Conservation (phyloP, 306 rosid genomes). For the Gleditsia sinensis region DNA sequence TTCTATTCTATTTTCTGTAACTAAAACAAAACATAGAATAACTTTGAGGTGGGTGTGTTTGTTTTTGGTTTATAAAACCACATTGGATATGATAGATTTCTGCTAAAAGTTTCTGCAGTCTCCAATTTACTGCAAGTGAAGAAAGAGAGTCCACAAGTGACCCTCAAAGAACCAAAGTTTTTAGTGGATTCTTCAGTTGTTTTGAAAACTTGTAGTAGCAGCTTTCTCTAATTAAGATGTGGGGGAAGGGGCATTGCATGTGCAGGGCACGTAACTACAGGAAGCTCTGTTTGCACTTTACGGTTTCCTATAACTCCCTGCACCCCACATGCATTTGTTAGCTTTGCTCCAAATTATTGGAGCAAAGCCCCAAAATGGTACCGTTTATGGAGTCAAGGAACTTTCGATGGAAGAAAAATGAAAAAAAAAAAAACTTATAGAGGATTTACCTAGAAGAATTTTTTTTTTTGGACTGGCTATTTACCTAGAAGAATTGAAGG, state of each 20-base stretch:
- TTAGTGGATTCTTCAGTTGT: not conserved
- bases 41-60: too few species aligned
- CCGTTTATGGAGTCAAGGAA: not conserved
- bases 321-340: not conserved
- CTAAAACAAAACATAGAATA: too few species aligned
- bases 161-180: not conserved
- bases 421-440: not conserved
- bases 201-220: not conserved
- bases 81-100: too few species aligned
- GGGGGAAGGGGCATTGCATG: not conserved
- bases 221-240: not conserved
- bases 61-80: too few species aligned
- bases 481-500: too few species aligned
- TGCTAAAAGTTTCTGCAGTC: too few species aligned
- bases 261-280: not conserved
- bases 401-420: not conserved
- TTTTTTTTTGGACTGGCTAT: too few species aligned
- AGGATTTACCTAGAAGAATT: too few species aligned
- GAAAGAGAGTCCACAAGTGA: too few species aligned
- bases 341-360: not conserved
- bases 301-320: not conserved
- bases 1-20: too few species aligned
- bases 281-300: not conserved
- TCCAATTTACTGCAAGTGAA: too few species aligned
- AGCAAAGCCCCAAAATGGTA: not conserved